Percentiles rank a stretch among this genome's conserved stretches.
These are phyloP conservation scores for Phaffia australis DNA, from an alignment of 768 basidiomycete species.

Conservation along the genomic window DNA sequence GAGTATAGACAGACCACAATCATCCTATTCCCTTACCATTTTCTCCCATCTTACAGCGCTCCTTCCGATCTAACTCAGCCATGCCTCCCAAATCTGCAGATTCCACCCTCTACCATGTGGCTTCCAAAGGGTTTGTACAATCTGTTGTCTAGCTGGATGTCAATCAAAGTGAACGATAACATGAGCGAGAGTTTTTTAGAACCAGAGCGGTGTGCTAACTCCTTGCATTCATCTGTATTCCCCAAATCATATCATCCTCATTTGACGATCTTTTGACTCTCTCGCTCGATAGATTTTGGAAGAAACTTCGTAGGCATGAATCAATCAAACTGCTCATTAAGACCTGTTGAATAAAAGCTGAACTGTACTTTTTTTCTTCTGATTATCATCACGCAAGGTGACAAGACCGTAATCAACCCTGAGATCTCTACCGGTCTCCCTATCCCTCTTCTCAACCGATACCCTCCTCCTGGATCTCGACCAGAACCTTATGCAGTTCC, in stretches of 20 bases:
- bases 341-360: background rate
- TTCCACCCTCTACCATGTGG: slow-evolving; percentile 1
- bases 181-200: too few relatives aligned
- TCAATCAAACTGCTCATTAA: too few relatives aligned
- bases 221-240: background rate
- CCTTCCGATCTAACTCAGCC: too few relatives aligned
- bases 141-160: too few relatives aligned
- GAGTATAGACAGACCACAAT: too few relatives aligned
- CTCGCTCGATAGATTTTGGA: too few relatives aligned
- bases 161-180: too few relatives aligned
- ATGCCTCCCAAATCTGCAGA: slow-evolving; percentile 7
- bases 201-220: background rate
- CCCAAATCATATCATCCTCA: background rate
- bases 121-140: background rate
- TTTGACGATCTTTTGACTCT: too few relatives aligned
- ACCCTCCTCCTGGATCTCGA: slow-evolving; percentile 77
- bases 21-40: too few relatives aligned
- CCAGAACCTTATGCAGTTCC: slow-evolving; percentile 78
- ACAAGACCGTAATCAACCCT: slow-evolving; percentile 52
- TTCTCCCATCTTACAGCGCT: too few relatives aligned
- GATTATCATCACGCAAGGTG: background rate
- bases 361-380: background rate
- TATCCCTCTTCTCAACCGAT: slow-evolving; percentile 57
- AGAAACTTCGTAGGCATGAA: too few relatives aligned
- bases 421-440: slow-evolving; percentile 86